phyloP scores from a whole-genome alignment of 2,329 filamentous ascomycete genomes.

The Triangularia setosa region DNA sequence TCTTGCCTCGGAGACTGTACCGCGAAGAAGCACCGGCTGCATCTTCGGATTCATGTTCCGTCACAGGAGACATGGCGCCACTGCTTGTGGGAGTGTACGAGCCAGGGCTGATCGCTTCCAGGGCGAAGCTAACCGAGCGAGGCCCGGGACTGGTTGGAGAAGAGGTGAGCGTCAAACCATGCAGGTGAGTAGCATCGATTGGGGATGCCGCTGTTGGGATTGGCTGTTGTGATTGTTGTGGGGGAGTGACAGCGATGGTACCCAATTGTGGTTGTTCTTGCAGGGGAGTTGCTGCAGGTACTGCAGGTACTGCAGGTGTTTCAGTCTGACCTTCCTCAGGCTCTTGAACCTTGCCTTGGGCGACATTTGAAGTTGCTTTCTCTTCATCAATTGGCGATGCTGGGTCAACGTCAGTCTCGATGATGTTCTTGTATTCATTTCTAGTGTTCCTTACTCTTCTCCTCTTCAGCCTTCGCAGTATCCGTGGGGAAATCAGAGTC shows the following conservation, averaged over 20 bases:
- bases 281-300: neutral
- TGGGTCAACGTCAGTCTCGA: neutral
- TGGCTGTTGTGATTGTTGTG: neutral
- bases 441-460: neutral
- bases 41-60: neutral
- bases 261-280: neutral
- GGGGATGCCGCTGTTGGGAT: neutral
- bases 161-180: neutral
- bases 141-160: neutral
- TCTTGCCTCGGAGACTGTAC: conserved; percentile 19
- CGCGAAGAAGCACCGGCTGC: conserved; percentile 8
- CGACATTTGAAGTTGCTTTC: neutral
- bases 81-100: neutral
- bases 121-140: neutral
- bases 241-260: neutral
- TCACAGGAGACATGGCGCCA: neutral
- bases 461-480: neutral
- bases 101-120: neutral
- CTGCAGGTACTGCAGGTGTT: neutral
- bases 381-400: neutral
- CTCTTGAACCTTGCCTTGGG: neutral
- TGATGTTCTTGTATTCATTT: neutral
- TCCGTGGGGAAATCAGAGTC: neutral
- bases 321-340: neutral
- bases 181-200: neutral